Evolutionary conservation across 345 rosid genomes (phyloP).

Genomic region (Syzygium aromaticum): DNA sequence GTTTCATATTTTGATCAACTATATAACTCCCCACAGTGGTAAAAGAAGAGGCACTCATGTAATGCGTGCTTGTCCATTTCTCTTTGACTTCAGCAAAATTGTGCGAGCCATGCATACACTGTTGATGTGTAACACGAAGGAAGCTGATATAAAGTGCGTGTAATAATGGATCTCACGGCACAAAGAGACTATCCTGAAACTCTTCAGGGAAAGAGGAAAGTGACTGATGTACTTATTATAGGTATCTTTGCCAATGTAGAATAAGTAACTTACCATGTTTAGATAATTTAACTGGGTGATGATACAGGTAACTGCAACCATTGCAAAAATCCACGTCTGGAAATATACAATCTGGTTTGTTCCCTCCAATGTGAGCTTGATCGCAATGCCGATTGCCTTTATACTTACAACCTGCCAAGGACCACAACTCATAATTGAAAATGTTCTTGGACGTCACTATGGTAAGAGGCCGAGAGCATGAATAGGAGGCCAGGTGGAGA

Average conservation of each 20-base stretch:
- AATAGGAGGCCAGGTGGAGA: background rate
- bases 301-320: conserved; percentile 63
- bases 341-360: conserved; percentile 45
- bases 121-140: background rate
- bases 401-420: conserved; percentile 66
- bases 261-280: conserved; percentile 49
- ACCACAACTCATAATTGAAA: background rate
- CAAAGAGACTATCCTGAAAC: background rate
- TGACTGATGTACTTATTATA: background rate
- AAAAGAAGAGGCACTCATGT: background rate
- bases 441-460: background rate
- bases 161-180: background rate
- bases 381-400: conserved; percentile 80
- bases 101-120: background rate
- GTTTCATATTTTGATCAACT: background rate
- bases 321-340: conserved; percentile 70
- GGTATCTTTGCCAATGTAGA: background rate
- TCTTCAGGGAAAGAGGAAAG: background rate
- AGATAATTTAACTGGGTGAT: conserved; percentile 67
- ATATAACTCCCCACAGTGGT: background rate
- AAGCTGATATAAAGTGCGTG: background rate
- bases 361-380: conserved; percentile 64
- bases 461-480: background rate
- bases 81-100: background rate
- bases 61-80: background rate